These are phyloP conservation scores for Diplodia corticola DNA, from an alignment of 2,329 filamentous ascomycete genomes.

Conservation along the genomic window DNA sequence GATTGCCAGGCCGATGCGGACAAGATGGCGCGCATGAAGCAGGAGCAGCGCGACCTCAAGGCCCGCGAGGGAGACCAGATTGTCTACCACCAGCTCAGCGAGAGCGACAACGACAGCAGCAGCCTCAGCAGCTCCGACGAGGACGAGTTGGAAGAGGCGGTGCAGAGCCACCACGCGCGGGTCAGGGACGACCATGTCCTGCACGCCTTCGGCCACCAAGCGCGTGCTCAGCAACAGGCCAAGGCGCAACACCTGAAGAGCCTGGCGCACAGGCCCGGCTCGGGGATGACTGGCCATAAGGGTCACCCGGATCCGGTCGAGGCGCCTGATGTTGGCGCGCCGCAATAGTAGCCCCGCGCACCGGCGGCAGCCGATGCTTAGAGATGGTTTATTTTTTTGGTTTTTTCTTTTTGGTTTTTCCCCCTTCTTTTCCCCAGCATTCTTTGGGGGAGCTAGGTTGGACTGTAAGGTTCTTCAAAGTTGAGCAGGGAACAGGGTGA, in stretches of 20 bases:
- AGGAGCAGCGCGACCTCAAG: slow-evolving; percentile 72
- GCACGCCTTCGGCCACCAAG: slow-evolving; percentile 9
- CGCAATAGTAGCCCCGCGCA: background rate
- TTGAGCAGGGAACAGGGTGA: background rate
- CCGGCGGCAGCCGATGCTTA: too few species aligned
- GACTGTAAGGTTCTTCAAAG: background rate
- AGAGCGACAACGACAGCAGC: slow-evolving; percentile 46
- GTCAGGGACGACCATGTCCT: slow-evolving; percentile 15
- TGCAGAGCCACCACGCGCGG: slow-evolving; percentile 24
- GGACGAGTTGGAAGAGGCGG: slow-evolving; percentile 54
- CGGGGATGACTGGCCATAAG: slow-evolving; percentile 6
- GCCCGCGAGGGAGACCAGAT: slow-evolving; percentile 58
- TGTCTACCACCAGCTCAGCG: slow-evolving; percentile 56
- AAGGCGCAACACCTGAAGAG: slow-evolving; percentile 24
- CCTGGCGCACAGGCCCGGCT: slow-evolving; percentile 9
- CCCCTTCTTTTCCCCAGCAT: too few species aligned
- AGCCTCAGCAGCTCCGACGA: slow-evolving; percentile 60
- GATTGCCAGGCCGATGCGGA: slow-evolving; percentile 74
- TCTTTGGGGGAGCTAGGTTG: background rate
- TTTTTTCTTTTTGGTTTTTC: too few species aligned
- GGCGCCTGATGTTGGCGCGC: background rate
- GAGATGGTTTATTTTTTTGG: background rate
- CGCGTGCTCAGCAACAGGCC: slow-evolving; percentile 6
- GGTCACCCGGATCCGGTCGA: slow-evolving; percentile 3
- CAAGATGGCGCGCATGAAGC: slow-evolving; percentile 71